These are phyloP conservation scores for Aspergillus eucalypticola DNA, from an alignment of 2,329 filamentous ascomycete genomes.

Conservation along the genomic window DNA sequence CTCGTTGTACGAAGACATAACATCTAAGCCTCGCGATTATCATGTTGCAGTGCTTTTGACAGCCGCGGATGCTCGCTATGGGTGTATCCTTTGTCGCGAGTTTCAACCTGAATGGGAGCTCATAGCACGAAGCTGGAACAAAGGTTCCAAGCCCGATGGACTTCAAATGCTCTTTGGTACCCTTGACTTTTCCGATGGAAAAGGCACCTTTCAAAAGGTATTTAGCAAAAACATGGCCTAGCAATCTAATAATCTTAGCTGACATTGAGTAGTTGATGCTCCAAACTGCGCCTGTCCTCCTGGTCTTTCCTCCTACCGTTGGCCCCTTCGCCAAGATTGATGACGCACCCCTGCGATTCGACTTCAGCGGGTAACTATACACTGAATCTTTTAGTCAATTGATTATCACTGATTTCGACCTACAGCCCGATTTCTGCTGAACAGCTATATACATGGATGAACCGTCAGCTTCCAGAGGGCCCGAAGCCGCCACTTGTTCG, in stretches of 20 bases:
- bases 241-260: constrained; percentile 8
- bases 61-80: constrained; percentile 78
- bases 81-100: constrained; percentile 81
- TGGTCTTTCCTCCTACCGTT: constrained; percentile 81
- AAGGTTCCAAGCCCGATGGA: constrained; percentile 66
- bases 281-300: constrained; percentile 87
- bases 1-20: constrained; percentile 71
- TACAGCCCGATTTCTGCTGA: constrained; percentile 72
- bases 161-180: constrained; percentile 72
- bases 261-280: constrained; percentile 69
- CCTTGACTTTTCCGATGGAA: constrained; percentile 84
- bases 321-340: constrained; percentile 75
- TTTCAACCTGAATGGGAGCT: constrained; percentile 96
- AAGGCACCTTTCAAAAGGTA: constrained; percentile 83
- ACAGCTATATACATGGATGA: constrained; percentile 74
- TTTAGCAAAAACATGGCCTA: constrained; percentile 23
- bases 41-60: constrained; percentile 80
- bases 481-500: constrained; percentile 76
- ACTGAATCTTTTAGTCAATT: neutral
- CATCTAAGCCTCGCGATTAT: constrained; percentile 77
- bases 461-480: constrained; percentile 73
- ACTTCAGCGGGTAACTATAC: constrained; percentile 73
- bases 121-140: constrained; percentile 80
- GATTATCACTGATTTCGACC: neutral
- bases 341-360: constrained; percentile 72